phyloP scores from a whole-genome alignment of 2,329 filamentous ascomycete species.

The Nothophaeocryptopus gaeumannii region DNA sequence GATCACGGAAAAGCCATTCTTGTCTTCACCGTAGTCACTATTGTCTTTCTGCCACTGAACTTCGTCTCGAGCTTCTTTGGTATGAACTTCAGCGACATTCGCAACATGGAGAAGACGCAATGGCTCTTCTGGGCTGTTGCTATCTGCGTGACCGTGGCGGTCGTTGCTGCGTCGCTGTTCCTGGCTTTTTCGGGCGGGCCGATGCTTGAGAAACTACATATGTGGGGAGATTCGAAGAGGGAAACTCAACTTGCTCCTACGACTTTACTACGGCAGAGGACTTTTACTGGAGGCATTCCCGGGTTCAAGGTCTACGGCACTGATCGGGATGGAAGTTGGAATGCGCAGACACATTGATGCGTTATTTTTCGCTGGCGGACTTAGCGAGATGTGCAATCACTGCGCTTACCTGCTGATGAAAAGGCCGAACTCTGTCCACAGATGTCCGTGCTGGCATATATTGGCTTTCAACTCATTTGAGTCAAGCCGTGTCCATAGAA shows the following conservation, averaged over 20 bases:
- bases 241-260: constrained; percentile 16
- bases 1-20: constrained; percentile 46
- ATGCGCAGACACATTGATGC: no score
- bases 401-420: no score
- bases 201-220: constrained; percentile 37
- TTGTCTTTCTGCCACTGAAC: constrained; percentile 45
- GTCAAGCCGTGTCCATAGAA: no score
- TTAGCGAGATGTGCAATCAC: no score
- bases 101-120: constrained; percentile 40
- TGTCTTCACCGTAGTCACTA: constrained; percentile 46
- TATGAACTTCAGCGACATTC: constrained; percentile 44
- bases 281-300: constrained; percentile 1
- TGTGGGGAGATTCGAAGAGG: constrained; percentile 32
- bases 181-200: constrained; percentile 42
- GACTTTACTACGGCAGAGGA: constrained; percentile 14
- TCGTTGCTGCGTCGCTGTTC: constrained; percentile 39
- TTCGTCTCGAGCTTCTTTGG: constrained; percentile 46
- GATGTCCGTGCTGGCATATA: no score
- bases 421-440: no score
- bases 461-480: no score
- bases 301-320: constrained; percentile 16
- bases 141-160: constrained; percentile 38
- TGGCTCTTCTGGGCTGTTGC: constrained; percentile 43
- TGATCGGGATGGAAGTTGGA: constrained; percentile 6
- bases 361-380: no score